Evolutionary conservation across 2,329 filamentous ascomycete genomes (phyloP).

Genomic region (Cercospora sojina): DNA sequence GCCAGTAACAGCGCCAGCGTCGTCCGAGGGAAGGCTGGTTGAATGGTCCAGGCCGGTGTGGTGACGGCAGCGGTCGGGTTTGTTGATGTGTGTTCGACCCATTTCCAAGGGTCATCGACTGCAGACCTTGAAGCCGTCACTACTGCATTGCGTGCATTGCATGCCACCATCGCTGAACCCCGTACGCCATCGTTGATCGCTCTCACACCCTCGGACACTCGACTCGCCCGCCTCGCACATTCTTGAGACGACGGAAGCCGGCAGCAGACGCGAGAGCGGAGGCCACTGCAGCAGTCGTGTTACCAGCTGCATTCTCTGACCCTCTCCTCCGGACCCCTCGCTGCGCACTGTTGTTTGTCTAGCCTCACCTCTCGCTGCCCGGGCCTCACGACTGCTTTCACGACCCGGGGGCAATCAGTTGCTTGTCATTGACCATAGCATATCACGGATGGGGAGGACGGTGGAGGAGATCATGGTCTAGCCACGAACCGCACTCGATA

Average conservation of each 20-base stretch:
- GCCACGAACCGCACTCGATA: slow-evolving; percentile 6
- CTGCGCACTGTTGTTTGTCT: slow-evolving; percentile 7
- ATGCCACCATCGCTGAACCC: neutral
- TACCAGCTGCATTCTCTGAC: slow-evolving; percentile 3
- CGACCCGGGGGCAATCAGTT: neutral
- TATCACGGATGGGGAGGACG: neutral
- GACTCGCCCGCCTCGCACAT: slow-evolving; percentile 13
- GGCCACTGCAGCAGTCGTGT: neutral
- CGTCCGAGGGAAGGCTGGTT: neutral
- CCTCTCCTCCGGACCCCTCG: neutral
- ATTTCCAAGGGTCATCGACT: neutral
- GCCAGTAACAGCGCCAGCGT: neutral
- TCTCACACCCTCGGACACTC: neutral
- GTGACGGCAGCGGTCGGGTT: neutral
- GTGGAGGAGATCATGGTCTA: slow-evolving; percentile 21
- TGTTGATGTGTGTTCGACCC: neutral
- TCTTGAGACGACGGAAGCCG: slow-evolving; percentile 8
- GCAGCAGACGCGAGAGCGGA: neutral
- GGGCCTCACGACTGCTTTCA: slow-evolving; percentile 3
- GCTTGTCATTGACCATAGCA: neutral
- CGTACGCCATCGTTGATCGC: neutral
- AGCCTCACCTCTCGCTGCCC: slow-evolving; percentile 8
- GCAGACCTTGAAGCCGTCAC: neutral
- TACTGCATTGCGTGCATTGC: neutral
- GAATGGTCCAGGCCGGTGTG: neutral